Base-by-base conservation (phyloP, 139 green algal genomes). In the Pseudopediastrum boryanum region DNA sequence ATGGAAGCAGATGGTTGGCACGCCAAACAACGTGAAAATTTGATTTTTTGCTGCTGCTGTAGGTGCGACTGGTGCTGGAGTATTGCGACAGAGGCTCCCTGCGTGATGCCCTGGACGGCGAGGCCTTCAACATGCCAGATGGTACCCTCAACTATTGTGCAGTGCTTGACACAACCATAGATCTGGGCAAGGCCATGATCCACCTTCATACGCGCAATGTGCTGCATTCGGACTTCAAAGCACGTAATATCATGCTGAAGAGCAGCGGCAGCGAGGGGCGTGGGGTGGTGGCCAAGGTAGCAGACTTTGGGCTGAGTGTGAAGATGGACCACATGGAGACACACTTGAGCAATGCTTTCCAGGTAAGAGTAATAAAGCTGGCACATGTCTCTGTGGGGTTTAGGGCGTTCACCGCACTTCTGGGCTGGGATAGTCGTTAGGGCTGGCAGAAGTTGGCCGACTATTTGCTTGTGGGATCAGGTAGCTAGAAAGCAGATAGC, bases 201-300 rank as follows among this genome's bases (percentile, higher is more conserved):
- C 86, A 89, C 77, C 77, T 93, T 62, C 88, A 93, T 74, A 38
- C 78, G 7, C 69, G 50, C 33, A 87, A 84, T 35, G 80, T 93
- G 27, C 82, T 91, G 52, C 86, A 91, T 65, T 48, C 35, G 25
- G 86, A 91, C 74, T 79, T 92, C 50, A 92, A 90, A 69, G 83
- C 84, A n/a, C 74, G 80, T 42, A 91, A 91, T 65, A 81, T 91
- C 35, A 87, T 91, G 87, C 82, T 91, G 31, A 88, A 88, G 75
- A 84, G 70, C 65, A 56, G 41, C 31, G 77, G 73, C n/a, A 54
- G 42, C 9, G 71, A 79, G 39, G 82, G 82, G 0, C 54, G 77
- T 0, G 86, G 83, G 33, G 71, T 87, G 31, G 72, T 43, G 7
- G 71, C 71, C 36, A 87, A 90, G 79, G 77, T 89, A 0, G 82